Evolutionary conservation across 2,329 filamentous ascomycete species (phyloP), one percentile per base, ranked within the genome.

Genomic region (Paraphoma sp.): DNA sequence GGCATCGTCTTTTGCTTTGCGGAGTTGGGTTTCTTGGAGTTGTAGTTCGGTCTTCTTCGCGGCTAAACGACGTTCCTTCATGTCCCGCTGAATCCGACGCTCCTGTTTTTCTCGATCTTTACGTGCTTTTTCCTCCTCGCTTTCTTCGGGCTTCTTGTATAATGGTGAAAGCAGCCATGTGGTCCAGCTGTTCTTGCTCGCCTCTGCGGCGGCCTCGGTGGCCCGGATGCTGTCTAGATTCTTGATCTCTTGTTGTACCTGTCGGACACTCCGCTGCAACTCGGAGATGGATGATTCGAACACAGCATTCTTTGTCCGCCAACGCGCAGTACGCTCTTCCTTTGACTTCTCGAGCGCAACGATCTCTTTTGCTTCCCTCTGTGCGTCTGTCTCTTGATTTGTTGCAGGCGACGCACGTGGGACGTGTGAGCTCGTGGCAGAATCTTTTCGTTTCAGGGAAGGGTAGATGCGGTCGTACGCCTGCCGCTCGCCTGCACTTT

Each of bases 381-480:
- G 29, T 45, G 54, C 53, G 50, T 54, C 60, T 56, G 62, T 30
- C 43, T 54, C 38, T 28, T 59, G 54, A 46, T 51, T 42, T 53
- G 51, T 51, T 23, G 54, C 44, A 23, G 33, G 33, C 14, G 55
- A 45, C n/a, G 28, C 4, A 29, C 30, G 53, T 29, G 48, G 31
- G 14, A 16, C 41, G 38, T 48, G 17, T n/a, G 48, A 30, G 38
- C 6, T 54, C 48, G 43, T 29, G 10, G 53, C 14, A 45, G 44
- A 43, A 29, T 59, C 10, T n/a, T 42, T 64, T 55, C 33, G 56
- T 44, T 10, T 61, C n/a, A 68, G 56, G 16, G 60, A 65, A n/a
- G 66, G 65, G 48, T 77, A 77, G 23, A 71, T 62, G 48, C 62
- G 56, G 45, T 78, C 69, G 63, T 78, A 78, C 8, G 30, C 51